Base-by-base conservation (phyloP, 2,329 filamentous ascomycete species). In the Fusarium illudens region DNA sequence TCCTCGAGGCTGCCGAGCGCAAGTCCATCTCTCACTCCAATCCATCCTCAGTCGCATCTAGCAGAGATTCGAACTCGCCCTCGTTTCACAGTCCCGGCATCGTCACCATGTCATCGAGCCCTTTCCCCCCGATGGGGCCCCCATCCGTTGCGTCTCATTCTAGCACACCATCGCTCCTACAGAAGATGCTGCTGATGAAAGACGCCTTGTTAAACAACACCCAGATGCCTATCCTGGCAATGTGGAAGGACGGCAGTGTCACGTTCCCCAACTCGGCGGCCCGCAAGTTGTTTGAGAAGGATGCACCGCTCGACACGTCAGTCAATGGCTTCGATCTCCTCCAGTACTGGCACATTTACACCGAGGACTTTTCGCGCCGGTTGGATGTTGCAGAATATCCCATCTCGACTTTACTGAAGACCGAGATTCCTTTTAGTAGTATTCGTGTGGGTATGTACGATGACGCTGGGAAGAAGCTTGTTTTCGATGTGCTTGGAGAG, bases 161-260 rank as follows among this genome's bases (percentile, higher is more conserved):
- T 0, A 84, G 84, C 58, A 83, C 87, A 3, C 88, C 90, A 0
- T 90, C 90, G 0, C 82, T 91, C 12, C 83, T 93, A 22, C 89
- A 92, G 71, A 95, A 94, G 75, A 87, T 92, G 57, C 88, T 87
- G 8, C 83, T 89, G 52, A 87, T 95, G 81, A 94, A 94, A 76
- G 91, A 94, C 74, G 91, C 91, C 1, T 83, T 94, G 19, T 80
- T 95, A 7, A 91, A 93, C 73, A 92, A 89, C 36, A 92, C 92
- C 25, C 86, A 88, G 64, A 89, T 92, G 74, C 92, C 92, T 0
- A 90, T 93, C 20, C 81, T 94, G 44, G 90, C 90, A 22, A 92
- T 94, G 88, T 94, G 92, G 92, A 91, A 90, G 73, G 92, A 95
- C 68, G 88, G 90, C 55, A 90, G 87, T 49, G 88, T 93, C 48